phyloP scores from a whole-genome alignment of 2,329 filamentous ascomycete species.

The Fusarium sp. region DNA sequence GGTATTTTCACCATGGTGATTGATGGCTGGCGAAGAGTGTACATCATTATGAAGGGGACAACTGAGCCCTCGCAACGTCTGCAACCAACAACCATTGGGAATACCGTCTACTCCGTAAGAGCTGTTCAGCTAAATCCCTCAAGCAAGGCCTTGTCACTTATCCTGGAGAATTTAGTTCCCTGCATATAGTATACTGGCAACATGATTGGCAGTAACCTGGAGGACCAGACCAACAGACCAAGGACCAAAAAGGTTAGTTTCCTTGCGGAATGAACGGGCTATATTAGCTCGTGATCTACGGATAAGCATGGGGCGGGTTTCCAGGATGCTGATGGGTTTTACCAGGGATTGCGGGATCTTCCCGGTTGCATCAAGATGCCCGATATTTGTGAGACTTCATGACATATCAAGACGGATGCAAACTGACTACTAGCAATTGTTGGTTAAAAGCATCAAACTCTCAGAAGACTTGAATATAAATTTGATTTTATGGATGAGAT shows the following conservation, averaged over 20 bases:
- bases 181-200: neutral
- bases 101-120: too few relatives aligned
- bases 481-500: too few relatives aligned
- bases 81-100: neutral
- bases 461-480: too few relatives aligned
- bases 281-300: too few relatives aligned
- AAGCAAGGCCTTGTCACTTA: neutral
- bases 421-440: neutral
- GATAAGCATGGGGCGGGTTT: too few relatives aligned
- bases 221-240: neutral
- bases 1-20: neutral
- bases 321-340: too few relatives aligned
- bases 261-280: too few relatives aligned
- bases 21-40: neutral
- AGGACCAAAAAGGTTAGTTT: neutral
- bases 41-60: neutral
- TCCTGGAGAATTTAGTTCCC: accelerated
- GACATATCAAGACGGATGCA: neutral
- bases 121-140: too few relatives aligned
- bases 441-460: too few relatives aligned
- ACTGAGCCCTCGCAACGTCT: neutral
- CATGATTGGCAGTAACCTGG: too few relatives aligned
- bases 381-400: neutral
- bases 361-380: too few relatives aligned
- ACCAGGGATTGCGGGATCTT: too few relatives aligned